Conservation (phyloP, 2,329 filamentous ascomycete species). For the Microsporum audouinii region DNA sequence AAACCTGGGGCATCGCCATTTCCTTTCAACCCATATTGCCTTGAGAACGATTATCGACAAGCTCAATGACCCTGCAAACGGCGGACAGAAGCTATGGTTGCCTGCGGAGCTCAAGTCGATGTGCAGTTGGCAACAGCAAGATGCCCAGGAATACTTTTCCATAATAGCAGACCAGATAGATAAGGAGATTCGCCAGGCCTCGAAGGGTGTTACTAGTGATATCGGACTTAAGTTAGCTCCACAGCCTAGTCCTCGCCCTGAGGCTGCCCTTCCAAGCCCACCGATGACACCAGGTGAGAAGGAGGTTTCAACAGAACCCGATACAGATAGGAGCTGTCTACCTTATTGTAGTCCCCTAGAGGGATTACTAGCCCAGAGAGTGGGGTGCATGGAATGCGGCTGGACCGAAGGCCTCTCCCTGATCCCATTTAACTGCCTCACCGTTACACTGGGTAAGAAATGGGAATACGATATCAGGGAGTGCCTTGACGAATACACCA, state of each 20-base stretch:
- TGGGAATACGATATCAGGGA: constrained; percentile 61
- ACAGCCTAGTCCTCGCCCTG: not conserved
- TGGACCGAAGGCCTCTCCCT: constrained; percentile 79
- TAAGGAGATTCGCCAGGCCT: constrained; percentile 54
- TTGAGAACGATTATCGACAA: constrained; percentile 57
- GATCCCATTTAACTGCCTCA: constrained; percentile 89
- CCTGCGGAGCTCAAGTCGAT: constrained; percentile 74
- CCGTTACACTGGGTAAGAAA: constrained; percentile 61
- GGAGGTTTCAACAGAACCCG: constrained; percentile 10
- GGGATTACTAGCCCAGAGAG: constrained; percentile 74
- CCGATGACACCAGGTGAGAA: constrained; percentile 14
- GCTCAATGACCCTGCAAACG: constrained; percentile 57
- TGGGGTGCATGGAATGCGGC: constrained; percentile 75
- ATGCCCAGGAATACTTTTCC: constrained; percentile 94
- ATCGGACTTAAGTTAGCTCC: constrained; percentile 29
- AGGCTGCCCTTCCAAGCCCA: not conserved
- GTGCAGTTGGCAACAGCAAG: constrained; percentile 92
- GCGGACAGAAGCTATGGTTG: constrained; percentile 71
- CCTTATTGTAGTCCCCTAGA: constrained; percentile 64
- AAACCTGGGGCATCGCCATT: constrained; percentile 26
- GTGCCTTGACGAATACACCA: constrained; percentile 72
- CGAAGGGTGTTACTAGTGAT: constrained; percentile 33
- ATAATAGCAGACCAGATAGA: constrained; percentile 79
- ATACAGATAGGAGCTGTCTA: constrained; percentile 7
- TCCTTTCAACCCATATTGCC: constrained; percentile 40